These are phyloP conservation scores for Aspergillus nanangensis DNA, from an alignment of 495 filamentous ascomycete species.

Conservation along the genomic window DNA sequence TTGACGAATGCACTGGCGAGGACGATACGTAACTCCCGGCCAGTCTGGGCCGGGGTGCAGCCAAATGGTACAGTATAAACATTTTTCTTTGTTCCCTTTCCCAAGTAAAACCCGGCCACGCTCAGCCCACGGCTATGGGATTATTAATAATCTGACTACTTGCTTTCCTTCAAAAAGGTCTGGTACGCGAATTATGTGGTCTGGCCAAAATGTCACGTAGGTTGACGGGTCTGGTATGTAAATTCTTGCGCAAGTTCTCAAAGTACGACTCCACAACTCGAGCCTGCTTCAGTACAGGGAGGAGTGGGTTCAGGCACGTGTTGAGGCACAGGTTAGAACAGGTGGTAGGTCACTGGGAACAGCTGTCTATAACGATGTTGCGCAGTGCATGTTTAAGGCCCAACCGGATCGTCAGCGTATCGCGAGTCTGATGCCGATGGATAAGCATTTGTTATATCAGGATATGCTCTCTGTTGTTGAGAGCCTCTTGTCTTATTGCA, in stretches of 20 bases:
- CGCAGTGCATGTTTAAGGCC: conserved; percentile 6
- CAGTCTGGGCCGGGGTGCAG: too few species aligned
- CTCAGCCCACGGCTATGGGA: too few species aligned
- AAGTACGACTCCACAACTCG: conserved; percentile 1
- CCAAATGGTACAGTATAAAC: too few species aligned
- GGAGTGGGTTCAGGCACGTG: conserved; percentile 1
- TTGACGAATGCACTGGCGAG: too few species aligned
- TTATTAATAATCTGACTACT: too few species aligned
- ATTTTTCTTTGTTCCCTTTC: too few species aligned
- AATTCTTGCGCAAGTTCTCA: conserved; percentile 3
- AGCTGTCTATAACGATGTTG: conserved; percentile 6
- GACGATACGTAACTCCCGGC: too few species aligned
- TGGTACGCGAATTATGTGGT: too few species aligned
- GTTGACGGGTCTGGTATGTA: too few species aligned
- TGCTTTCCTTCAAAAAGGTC: too few species aligned
- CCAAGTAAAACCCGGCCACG: too few species aligned
- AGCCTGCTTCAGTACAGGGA: conserved; percentile 1
- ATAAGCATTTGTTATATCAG: conserved; percentile 3
- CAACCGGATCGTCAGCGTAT: conserved; percentile 4
- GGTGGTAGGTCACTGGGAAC: conserved; percentile 3
- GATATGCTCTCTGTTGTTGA: conserved; percentile 5
- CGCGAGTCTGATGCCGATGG: conserved; percentile 1
- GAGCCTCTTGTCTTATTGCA: conserved; percentile 3
- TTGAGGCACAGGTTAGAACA: conserved; percentile 2
- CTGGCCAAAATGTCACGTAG: too few species aligned